These are phyloP conservation scores for Vitis amurensis DNA, from an alignment of 164 flowering plant species.

Conservation along the genomic window DNA sequence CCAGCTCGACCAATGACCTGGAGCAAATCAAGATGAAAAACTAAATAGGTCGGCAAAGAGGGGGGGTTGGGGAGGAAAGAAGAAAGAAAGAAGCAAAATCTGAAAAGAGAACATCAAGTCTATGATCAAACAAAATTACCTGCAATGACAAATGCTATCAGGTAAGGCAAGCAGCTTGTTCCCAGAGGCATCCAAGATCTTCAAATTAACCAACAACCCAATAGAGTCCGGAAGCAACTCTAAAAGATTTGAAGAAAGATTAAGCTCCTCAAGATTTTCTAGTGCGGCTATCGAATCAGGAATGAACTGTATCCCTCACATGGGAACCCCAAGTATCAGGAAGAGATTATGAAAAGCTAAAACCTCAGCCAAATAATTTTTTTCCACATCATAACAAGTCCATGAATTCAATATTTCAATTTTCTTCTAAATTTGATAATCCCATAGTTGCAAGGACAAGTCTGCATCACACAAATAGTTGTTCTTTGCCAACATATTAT, in stretches of 20 bases:
- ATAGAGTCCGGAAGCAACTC: constrained; percentile 85
- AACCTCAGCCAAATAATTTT: background rate
- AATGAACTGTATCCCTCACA: constrained; percentile 49
- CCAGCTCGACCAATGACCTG: constrained; percentile 86
- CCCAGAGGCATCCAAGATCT: constrained; percentile 64
- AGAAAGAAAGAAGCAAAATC: background rate
- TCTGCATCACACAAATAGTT: too few species aligned
- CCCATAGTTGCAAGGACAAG: too few species aligned
- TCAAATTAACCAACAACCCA: constrained; percentile 70
- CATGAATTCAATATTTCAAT: background rate
- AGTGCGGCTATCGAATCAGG: constrained; percentile 93
- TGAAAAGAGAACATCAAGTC: background rate
- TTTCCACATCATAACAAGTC: too few species aligned
- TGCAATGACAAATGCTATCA: constrained; percentile 80
- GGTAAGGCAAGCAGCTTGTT: constrained; percentile 76
- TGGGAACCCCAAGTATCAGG: background rate
- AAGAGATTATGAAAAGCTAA: background rate
- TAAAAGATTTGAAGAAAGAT: constrained; percentile 69
- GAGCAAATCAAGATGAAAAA: background rate
- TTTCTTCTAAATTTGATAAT: background rate
- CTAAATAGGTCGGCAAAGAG: too few species aligned
- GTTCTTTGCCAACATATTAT: background rate
- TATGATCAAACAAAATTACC: constrained; percentile 35
- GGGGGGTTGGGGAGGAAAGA: background rate
- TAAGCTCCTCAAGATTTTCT: constrained; percentile 75